Evolutionary conservation across 1,284 basidiomycete genomes (phyloP), one percentile per base, ranked within the genome.

Genomic region (Fistulinella staudtii): DNA sequence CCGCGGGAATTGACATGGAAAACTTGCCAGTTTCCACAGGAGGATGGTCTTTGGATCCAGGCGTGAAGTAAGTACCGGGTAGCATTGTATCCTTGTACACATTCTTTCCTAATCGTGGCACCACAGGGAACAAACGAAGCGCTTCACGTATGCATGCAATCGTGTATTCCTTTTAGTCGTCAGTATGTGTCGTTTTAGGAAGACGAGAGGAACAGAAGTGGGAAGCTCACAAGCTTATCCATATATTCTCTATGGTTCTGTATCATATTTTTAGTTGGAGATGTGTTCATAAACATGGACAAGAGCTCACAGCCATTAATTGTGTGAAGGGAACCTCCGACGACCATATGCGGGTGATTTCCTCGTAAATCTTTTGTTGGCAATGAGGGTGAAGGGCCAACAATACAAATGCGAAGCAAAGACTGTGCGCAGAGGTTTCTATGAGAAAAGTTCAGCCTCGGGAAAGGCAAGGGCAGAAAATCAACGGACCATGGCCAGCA

Each of bases 361-460:
- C 72, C 36, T 71, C 63, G 36, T 68, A 70, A 0, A 75, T 37
- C 39, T 65, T 71, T 15, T 65, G 57, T 50, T 77, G 76, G 15
- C 64, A 57, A 1, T 73, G 68, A 2, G 72, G 73, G 51, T 75
- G 58, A 13, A 76, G 54, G 0, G 76, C 76, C 5, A 77, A 52
- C n/a, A 74, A 55, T 1, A 54, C 56, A 11, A 75, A 48, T 1
- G 64, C 55, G 30, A 74, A 76, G 28, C 62, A 65, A 4, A 76
- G 57, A 0, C 72, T 63, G 48, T 76, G 72, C 6, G 74, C 61
- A 0, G 69, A 68, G 0, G 73, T 76, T 57, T 75, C 72, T 75
- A 33, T 5, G 4, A 2, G 3, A 5, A 10, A n/a, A n/a, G n/a
- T n/a, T n/a, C n/a, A n/a, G n/a, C n/a, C n/a, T n/a, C n/a, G n/a